Percentiles rank a stretch among this genome's conserved stretches.
These are phyloP conservation scores for Petasospora rhodanensis DNA, from an alignment of 1,139 yeast genomes.

Conservation along the genomic window DNA sequence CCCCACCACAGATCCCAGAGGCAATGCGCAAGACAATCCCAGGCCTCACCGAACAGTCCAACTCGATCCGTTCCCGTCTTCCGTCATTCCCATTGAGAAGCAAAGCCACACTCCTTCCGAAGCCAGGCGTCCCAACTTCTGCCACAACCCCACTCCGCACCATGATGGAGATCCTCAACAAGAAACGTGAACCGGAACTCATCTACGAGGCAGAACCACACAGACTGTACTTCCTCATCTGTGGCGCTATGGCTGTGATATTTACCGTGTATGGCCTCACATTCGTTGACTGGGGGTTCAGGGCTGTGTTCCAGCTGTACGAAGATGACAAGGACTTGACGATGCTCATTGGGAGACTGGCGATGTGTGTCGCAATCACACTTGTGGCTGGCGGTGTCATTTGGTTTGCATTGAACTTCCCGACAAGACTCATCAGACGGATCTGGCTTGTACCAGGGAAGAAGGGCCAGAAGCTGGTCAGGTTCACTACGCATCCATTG, in stretches of 20 bases:
- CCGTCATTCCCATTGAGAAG: slow-evolving; percentile 66
- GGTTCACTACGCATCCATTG: slow-evolving; percentile 69
- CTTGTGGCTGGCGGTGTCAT: slow-evolving; percentile 44
- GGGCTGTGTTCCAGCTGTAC: slow-evolving; percentile 53
- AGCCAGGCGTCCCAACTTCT: slow-evolving; percentile 70
- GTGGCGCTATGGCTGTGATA: slow-evolving; percentile 65
- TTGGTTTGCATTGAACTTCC: slow-evolving; percentile 43
- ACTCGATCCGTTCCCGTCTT: slow-evolving; percentile 43
- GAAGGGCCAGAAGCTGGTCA: slow-evolving; percentile 36
- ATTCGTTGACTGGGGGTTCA: slow-evolving; percentile 58
- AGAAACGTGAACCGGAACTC: slow-evolving; percentile 61
- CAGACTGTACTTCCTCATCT: slow-evolving; percentile 63
- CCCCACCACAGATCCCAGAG: slow-evolving; percentile 15
- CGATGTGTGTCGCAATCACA: slow-evolving; percentile 35
- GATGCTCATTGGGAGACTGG: slow-evolving; percentile 35
- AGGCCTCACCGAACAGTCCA: slow-evolving; percentile 51
- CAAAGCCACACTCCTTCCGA: slow-evolving; percentile 69
- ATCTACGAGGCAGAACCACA: slow-evolving; percentile 85
- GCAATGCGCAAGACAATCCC: slow-evolving; percentile 41
- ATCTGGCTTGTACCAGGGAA: slow-evolving; percentile 70
- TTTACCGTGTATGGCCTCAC: slow-evolving; percentile 63
- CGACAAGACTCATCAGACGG: slow-evolving; percentile 67
- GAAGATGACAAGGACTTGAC: slow-evolving; percentile 48
- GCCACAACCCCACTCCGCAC: slow-evolving; percentile 61
- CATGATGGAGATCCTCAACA: slow-evolving; percentile 56